phyloP scores from a whole-genome alignment of 2,329 filamentous ascomycete species.

The Thelonectria discophora region DNA sequence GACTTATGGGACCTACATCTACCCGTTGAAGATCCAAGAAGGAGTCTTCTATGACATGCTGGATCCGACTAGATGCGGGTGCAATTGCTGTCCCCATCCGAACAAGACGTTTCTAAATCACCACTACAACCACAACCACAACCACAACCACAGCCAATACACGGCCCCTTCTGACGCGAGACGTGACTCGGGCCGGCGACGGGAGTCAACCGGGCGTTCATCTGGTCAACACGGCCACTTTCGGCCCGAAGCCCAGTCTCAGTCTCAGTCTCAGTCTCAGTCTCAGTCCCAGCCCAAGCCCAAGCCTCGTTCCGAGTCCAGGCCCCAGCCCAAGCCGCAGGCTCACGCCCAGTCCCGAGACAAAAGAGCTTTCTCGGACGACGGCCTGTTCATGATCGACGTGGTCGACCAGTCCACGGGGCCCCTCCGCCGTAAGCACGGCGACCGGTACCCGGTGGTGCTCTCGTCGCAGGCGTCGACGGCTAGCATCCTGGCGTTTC shows the following conservation, averaged over 20 bases:
- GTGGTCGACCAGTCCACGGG: constrained; percentile 36
- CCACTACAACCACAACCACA: too few species aligned
- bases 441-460: constrained; percentile 33
- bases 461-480: constrained; percentile 28
- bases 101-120: constrained; percentile 21
- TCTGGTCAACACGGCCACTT: background rate
- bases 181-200: constrained; percentile 9
- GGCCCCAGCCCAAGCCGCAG: background rate
- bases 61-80: constrained; percentile 36
- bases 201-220: constrained; percentile 1
- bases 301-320: background rate
- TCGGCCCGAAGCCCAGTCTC: background rate
- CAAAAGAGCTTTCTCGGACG: background rate
- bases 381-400: constrained; percentile 29
- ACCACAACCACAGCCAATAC: background rate
- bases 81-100: constrained; percentile 40
- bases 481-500: constrained; percentile 33
- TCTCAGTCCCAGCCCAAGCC: background rate
- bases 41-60: constrained; percentile 28
- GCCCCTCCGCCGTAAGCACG: constrained; percentile 25
- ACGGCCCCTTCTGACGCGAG: background rate
- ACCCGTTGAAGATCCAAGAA: constrained; percentile 26
- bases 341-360: background rate
- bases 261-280: background rate
- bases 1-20: constrained; percentile 38